Base-by-base conservation (phyloP, 345 rosid genomes). In the Pelargonium nanum region DNA sequence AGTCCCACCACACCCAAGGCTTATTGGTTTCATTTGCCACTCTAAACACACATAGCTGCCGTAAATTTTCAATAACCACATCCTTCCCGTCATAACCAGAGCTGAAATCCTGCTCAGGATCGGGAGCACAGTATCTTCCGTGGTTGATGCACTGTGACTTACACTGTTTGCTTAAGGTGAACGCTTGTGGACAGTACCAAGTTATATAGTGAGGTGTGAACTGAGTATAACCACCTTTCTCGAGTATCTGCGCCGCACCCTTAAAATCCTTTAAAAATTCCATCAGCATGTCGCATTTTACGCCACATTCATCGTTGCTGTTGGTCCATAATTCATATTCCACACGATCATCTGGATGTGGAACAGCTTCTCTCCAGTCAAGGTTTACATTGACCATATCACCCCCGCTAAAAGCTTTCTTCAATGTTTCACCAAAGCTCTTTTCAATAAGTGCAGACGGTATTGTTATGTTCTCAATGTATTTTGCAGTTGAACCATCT, bases 281-380 rank as follows among this genome's bases (percentile, higher is more conserved):
- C 95, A 86, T 89, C 81, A 89, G 63, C 95, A 87, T 83, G 44
- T 86, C 91, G 57, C 98, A 92, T 67, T 92, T 92, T 19, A 85
- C 86, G 53, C 95, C 98, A 20, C 98, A 92, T 59, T 86, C 96
- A 57, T 89, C 98, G 21, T 92, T 92, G 73, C 98, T 92, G 71
- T 85, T 92, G 62, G 98, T 86, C 98, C 96, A 92, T 65, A 92
- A 62, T 65, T 92, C 89, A 62, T 92, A 92, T 73, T 89, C 96
- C 52, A 92, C 98, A 26, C 96, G 95, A 65, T 89, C 93, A 73
- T 92, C 98, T 32, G 98, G 98, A 71, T 92, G 96, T 0, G 98
- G 96, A 65, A 92, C 96, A 15, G 95, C 96, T 77, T 92, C 98
- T 73, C 97, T 80, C 99, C 99, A 93, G 66, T 93, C 99, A 67